phyloP scores from a whole-genome alignment of 2,329 filamentous ascomycete genomes.

The Lizonia empirigonia region DNA sequence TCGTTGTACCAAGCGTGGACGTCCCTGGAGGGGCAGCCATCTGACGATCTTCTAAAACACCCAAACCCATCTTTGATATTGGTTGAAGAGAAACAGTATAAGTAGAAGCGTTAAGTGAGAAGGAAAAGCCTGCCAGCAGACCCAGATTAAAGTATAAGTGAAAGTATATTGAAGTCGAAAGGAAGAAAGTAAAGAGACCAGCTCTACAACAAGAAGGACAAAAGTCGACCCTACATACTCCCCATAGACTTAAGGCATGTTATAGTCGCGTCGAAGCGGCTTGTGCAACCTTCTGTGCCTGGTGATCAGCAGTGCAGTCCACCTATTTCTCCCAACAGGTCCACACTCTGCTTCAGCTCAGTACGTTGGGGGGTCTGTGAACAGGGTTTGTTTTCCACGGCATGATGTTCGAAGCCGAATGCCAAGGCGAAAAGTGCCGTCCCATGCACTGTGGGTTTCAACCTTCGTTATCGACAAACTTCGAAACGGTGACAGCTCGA shows the following conservation, averaged over 20 bases:
- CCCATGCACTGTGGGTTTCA: not conserved
- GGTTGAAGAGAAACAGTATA: not conserved
- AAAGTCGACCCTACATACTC: not conserved
- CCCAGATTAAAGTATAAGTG: conserved; percentile 1
- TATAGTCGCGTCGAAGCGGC: not conserved
- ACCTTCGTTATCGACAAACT: not conserved
- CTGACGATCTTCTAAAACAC: conserved; percentile 36
- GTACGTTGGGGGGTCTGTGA: conserved; percentile 3
- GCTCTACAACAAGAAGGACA: not conserved
- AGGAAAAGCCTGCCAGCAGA: conserved; percentile 35
- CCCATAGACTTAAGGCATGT: not conserved
- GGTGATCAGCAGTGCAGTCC: not conserved
- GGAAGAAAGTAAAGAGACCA: not conserved
- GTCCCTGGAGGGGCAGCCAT: conserved; percentile 43
- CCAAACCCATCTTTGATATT: conserved; percentile 36
- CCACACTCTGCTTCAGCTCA: not conserved
- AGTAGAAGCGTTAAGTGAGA: not conserved
- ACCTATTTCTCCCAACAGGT: not conserved
- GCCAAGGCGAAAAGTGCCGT: not conserved
- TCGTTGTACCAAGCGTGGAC: conserved; percentile 24
- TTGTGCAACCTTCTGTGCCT: not conserved
- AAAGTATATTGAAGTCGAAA: not conserved
- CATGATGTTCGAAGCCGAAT: not conserved
- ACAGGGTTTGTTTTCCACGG: not conserved
- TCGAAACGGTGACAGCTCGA: not conserved